phyloP scores from a whole-genome alignment of 805 yeast genomes.

The Candida railenensis region DNA sequence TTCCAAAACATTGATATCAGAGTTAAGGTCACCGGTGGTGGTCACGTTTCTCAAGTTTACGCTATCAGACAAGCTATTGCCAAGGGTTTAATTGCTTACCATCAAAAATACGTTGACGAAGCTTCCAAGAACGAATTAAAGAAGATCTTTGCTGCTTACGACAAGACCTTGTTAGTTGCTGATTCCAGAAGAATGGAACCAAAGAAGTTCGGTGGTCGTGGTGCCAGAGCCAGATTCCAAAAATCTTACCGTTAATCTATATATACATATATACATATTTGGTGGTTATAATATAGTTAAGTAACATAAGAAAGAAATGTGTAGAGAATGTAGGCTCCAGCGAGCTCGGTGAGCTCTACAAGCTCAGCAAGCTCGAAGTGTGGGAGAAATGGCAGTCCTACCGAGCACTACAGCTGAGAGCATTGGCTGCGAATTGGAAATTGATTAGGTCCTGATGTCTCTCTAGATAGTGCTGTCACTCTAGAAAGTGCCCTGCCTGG shows the following conservation, averaged over 20 bases:
- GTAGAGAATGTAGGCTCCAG: not conserved
- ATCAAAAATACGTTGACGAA: conserved; percentile 99
- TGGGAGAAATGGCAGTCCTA: too few relatives aligned
- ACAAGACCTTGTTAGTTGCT: conserved; percentile 99
- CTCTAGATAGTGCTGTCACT: too few relatives aligned
- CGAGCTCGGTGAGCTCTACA: too few relatives aligned
- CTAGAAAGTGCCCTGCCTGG: too few relatives aligned
- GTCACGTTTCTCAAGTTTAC: conserved; percentile 99
- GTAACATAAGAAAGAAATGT: conserved; percentile 3
- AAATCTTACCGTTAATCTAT: conserved; percentile 95
- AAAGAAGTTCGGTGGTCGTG: conserved; percentile 99
- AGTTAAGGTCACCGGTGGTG: conserved; percentile 99
- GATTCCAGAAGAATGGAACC: conserved; percentile 99
- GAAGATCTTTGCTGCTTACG: conserved; percentile 96
- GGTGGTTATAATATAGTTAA: conserved; percentile 4
- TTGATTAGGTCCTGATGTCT: too few relatives aligned
- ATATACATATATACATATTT: conserved; percentile 13
- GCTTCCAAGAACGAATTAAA: conserved; percentile 99
- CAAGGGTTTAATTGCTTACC: conserved; percentile 99
- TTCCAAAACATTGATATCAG: conserved; percentile 98
- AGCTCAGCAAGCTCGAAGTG: too few relatives aligned
- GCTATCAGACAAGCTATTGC: conserved; percentile 99
- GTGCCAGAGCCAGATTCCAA: conserved; percentile 99
- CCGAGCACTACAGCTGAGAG: too few relatives aligned
- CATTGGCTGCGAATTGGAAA: too few relatives aligned